Evolutionary conservation across 139 green algal species (phyloP).

Genomic region (Tetraselmis chui): DNA sequence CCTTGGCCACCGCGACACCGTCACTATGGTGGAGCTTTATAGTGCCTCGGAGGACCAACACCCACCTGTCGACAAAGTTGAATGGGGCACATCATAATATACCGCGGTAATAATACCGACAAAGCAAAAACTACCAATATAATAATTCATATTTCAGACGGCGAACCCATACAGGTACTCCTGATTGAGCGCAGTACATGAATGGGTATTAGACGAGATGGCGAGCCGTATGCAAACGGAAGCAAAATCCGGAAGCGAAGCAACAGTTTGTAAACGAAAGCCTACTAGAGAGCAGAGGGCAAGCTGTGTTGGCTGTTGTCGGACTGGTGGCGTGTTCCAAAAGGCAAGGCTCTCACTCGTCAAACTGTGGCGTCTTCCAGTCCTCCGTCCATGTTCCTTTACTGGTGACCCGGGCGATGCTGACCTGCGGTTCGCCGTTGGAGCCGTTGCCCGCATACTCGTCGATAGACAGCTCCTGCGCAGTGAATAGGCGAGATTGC

Average conservation of each 20-base stretch:
- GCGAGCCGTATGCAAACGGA: too few relatives aligned
- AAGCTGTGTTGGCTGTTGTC: too few relatives aligned
- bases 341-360: neutral
- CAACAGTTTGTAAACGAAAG: too few relatives aligned
- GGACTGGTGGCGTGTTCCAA: neutral
- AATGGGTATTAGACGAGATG: too few relatives aligned
- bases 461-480: neutral
- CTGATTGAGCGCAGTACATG: neutral
- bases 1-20: neutral
- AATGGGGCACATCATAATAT: neutral
- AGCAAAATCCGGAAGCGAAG: neutral
- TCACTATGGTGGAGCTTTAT: neutral
- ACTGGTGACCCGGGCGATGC: neutral
- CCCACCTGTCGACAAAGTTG: neutral
- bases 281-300: too few relatives aligned
- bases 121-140: neutral
- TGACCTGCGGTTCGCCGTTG: neutral
- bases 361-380: neutral
- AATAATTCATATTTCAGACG: too few relatives aligned
- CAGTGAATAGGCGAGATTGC: neutral
- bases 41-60: neutral
- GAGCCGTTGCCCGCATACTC: neutral
- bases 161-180: too few relatives aligned
- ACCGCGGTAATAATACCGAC: neutral
- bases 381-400: neutral